Percentiles rank a stretch among this genome's conserved stretches.
Conservation (phyloP, 2,329 filamentous ascomycete genomes). For the Domatiomyces globalis region DNA sequence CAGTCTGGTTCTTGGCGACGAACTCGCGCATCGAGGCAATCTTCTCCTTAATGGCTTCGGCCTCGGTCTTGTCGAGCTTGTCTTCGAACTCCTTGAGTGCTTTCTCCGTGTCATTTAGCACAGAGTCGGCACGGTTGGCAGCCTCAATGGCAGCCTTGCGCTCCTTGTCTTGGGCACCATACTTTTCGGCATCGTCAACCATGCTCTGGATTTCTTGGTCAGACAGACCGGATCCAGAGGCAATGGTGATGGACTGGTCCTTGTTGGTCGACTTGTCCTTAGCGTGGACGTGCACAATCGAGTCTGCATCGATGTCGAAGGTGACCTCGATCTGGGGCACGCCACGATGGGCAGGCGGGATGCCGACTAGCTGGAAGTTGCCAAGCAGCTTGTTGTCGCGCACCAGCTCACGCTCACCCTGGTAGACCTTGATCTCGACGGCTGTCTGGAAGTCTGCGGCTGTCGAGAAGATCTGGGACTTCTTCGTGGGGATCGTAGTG, state of each 20-base stretch:
- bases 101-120: conserved; percentile 96
- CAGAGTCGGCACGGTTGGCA: conserved; percentile 92
- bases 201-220: conserved; percentile 91
- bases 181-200: conserved; percentile 96
- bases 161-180: conserved; percentile 87
- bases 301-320: conserved; percentile 97
- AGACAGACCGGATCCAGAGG: conserved; percentile 90
- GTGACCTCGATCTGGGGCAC: conserved; percentile 95
- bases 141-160: conserved; percentile 90
- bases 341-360: conserved; percentile 88
- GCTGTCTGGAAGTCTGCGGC: conserved; percentile 96
- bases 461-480: conserved; percentile 95
- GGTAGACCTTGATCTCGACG: conserved; percentile 99
- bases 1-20: conserved; percentile 85
- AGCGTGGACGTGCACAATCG: conserved; percentile 92
- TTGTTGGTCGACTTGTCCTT: conserved; percentile 99
- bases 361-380: conserved; percentile 98
- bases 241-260: conserved; percentile 98
- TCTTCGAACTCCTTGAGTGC: conserved; percentile 93
- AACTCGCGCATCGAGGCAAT: conserved; percentile 72
- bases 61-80: conserved; percentile 92
- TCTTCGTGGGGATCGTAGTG: conserved; percentile 98
- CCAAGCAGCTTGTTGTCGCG: conserved; percentile 96
- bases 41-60: conserved; percentile 87
- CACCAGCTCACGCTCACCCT: conserved; percentile 98